Base-by-base conservation (phyloP, 805 yeast species). In the Yarrowia deformans region DNA sequence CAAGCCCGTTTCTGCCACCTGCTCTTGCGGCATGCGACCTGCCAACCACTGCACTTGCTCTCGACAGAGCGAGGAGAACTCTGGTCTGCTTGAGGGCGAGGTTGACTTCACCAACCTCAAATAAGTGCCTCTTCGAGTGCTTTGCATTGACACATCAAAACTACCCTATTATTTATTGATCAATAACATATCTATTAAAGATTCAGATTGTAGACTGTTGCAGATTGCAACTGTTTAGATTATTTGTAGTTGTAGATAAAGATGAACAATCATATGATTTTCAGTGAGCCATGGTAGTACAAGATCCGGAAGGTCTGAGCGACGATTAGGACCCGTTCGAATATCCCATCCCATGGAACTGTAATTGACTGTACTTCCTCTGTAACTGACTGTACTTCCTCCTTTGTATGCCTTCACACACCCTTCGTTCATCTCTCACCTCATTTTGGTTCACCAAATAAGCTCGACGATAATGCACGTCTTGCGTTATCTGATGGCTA, bases 1-100 rank as follows among this genome's bases (percentile, higher is more conserved):
- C 67, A 84, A 85, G 45, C 71, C 82, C 37, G 49, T 12, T 8
- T 76, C 77, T n/a, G 76, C 78, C 40, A 80, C 88, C 46, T 86
- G 90, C 79, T 81, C 87, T 18, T 86, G 90, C 74, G 90, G 89
- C 52, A 82, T 81, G 81, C 84, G 89, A 79, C 73, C 77, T 67
- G 85, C 85, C 74, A 79, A 78, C 69, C 79, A 79, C 61, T 86
- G 90, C 79, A 86, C 86, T 61, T 86, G 90, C 78, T 86, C 88
- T 67, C 81, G 81, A 68, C 71, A 81, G 68, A 77, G 79, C 48
- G 70, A 70, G 58, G 79, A 77, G 72, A 77, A 77, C 72, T 70
- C 74, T 54, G 78, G 77, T 23, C 74, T 77, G 48, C 80, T 85
- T 75, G 89, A 86, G 37, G 89, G 89, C 70, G 90, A 86, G 81